Base-by-base conservation (phyloP, 2,329 filamentous ascomycete genomes). In the Ceratocystis huliohia region DNA sequence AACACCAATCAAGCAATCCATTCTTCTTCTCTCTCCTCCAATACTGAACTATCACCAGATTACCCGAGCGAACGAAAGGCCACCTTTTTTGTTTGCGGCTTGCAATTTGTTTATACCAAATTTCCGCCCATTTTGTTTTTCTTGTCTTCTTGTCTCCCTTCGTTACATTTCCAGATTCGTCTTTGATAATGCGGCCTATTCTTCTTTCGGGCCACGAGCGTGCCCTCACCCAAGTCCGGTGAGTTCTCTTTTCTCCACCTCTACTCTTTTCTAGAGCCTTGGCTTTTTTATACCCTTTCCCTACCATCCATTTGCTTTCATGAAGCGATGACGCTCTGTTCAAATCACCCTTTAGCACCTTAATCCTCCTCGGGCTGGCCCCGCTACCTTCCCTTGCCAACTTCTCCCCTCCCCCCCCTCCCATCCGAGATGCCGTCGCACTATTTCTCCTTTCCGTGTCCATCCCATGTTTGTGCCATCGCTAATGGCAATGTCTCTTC, bases 161-260 rank as follows among this genome's bases (percentile, higher is more conserved):
- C n/a, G 41, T 46, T 53, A 67, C 70, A 65, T 71, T 56, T 71
- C 70, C 45, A 33, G 37, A 50, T 37, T 25, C 37, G 59, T 33
- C 37, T 71, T 74, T 77, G 80, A 91, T 78, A 69, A 99, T 99
- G 94, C 91, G 94, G 82, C 94, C 94, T 75, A 95, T 96, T 78
- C 83, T 99, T 73, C 84, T 99, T 74, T 88, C 91, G 77, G 94
- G 94, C 78, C 94, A 99, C 86, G 91, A 96, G 83, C 89, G 91
- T 81, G 90, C 91, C 79, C 84, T 96, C 78, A 96, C 91, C 76
- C 91, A 96, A 79, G 93, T 96, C 78, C 90, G 87, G 87, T 91
- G 82, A 74, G 81, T 76, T 64, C 64, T 57, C 48, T 63, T 64
- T 25, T 53, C 8, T 25, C 28, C 48, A 10, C 10, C 25, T 53